Evolutionary conservation across 2,329 filamentous ascomycete genomes (phyloP).

Genomic region (Colletotrichum chrysophilum): DNA sequence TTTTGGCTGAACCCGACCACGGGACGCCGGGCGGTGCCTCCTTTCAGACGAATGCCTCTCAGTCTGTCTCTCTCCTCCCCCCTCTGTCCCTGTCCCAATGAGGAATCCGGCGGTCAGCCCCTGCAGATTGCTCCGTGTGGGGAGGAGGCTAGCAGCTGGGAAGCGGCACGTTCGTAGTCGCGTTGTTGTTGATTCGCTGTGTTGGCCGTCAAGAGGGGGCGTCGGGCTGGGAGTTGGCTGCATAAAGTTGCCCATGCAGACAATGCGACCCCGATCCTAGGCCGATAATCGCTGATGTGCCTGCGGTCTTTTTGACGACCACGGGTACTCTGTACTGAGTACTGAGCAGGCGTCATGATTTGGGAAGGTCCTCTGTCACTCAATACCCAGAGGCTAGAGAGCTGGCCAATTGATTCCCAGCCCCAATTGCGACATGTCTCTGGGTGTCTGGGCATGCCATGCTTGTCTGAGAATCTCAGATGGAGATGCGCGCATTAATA

Average conservation of each 20-base stretch:
- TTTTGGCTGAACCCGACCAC: slow-evolving; percentile 1
- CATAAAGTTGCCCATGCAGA: slow-evolving; percentile 8
- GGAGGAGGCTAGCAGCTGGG: not conserved
- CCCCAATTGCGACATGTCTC: not conserved
- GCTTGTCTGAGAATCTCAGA: not conserved
- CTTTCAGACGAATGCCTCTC: slow-evolving; percentile 13
- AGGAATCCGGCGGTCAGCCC: slow-evolving; percentile 17
- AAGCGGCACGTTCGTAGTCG: slow-evolving; percentile 1
- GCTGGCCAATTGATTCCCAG: not conserved
- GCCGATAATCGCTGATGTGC: not conserved
- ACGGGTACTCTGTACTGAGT: no score
- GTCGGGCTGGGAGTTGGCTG: slow-evolving; percentile 1
- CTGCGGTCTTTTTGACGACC: not conserved
- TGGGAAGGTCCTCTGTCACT: not conserved
- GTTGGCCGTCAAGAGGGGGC: not conserved
- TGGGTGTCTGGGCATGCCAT: not conserved
- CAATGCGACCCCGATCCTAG: not conserved
- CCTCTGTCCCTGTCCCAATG: slow-evolving; percentile 3
- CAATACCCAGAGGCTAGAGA: not conserved
- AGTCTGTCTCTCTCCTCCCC: not conserved
- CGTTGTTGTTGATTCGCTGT: slow-evolving; percentile 3
- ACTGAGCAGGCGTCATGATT: not conserved
- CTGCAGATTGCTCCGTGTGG: slow-evolving; percentile 22
- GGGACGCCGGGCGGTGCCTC: slow-evolving; percentile 15
- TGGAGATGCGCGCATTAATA: not conserved